Evolutionary conservation across 192 early-diverging fungal species (phyloP).

Genomic region (Geosiphon pyriformis): DNA sequence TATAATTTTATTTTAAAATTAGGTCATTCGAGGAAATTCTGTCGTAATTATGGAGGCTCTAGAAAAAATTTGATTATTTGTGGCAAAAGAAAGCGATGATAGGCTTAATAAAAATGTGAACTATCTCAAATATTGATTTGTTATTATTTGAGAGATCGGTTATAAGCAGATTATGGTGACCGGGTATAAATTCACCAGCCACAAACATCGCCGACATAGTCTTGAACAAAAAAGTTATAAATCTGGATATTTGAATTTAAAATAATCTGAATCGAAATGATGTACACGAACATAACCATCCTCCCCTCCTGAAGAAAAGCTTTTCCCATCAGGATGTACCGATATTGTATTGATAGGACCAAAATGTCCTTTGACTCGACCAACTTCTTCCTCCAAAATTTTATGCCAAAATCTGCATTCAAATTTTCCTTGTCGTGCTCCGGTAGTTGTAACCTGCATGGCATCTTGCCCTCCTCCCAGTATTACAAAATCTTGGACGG

Average conservation of each 20-base stretch:
- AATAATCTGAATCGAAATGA: slow-evolving; percentile 93
- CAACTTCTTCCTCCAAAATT: slow-evolving; percentile 94
- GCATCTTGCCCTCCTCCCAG: slow-evolving; percentile 98
- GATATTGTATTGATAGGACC: slow-evolving; percentile 99
- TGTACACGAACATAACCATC: slow-evolving; percentile 98
- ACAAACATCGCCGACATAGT: too few species aligned
- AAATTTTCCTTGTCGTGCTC: slow-evolving; percentile 89
- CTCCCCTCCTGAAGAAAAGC: slow-evolving; percentile 94
- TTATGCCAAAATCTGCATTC: slow-evolving; percentile 97
- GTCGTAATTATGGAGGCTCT: slow-evolving; percentile 26
- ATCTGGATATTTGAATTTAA: slow-evolving; percentile 77
- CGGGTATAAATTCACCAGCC: too few species aligned
- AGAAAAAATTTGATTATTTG: slow-evolving; percentile 18
- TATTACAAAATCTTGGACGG: slow-evolving; percentile 75
- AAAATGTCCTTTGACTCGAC: slow-evolving; percentile 96
- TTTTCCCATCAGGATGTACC: slow-evolving; percentile 89
- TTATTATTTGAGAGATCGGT: too few species aligned
- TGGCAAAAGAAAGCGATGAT: too few species aligned
- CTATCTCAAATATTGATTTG: too few species aligned
- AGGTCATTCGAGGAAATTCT: slow-evolving; percentile 26
- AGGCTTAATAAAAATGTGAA: too few species aligned
- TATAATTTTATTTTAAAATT: background rate
- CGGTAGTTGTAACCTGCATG: slow-evolving; percentile 92
- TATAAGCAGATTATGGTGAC: too few species aligned
- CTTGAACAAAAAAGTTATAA: too few species aligned